A percentile compares a stretch with the other conserved stretches of the same genome.
Evolutionary conservation across 2,329 filamentous ascomycete species (phyloP).

Genomic region (Elsinoe arachidis): DNA sequence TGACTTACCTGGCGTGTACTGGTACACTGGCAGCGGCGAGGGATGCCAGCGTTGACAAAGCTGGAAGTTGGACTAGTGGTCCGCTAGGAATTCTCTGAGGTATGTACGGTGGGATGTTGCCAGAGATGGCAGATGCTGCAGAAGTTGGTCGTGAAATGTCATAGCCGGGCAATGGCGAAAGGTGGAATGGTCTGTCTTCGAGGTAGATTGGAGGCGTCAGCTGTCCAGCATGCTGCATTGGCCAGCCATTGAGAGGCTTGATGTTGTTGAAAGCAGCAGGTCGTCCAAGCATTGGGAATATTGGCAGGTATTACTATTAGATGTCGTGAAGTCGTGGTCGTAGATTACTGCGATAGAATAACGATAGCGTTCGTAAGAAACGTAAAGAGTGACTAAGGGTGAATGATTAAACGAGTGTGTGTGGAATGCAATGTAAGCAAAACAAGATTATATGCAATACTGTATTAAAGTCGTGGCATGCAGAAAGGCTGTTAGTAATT

Average conservation of each 20-base stretch:
- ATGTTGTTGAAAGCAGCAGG: slow-evolving; percentile 48
- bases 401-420: slow-evolving; percentile 12
- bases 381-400: slow-evolving; percentile 14
- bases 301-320: slow-evolving; percentile 13
- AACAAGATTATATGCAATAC: slow-evolving; percentile 5
- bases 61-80: slow-evolving; percentile 42
- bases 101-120: slow-evolving; percentile 34
- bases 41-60: slow-evolving; percentile 51
- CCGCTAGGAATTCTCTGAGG: slow-evolving; percentile 30
- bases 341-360: not conserved
- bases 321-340: slow-evolving; percentile 7
- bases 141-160: slow-evolving; percentile 47
- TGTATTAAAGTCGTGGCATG: slow-evolving; percentile 9
- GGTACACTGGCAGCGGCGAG: slow-evolving; percentile 15
- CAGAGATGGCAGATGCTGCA: slow-evolving; percentile 33
- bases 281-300: slow-evolving; percentile 16
- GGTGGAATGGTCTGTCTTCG: slow-evolving; percentile 40
- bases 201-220: slow-evolving; percentile 40
- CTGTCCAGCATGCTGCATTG: slow-evolving; percentile 38
- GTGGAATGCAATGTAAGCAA: slow-evolving; percentile 12
- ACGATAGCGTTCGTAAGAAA: slow-evolving; percentile 1
- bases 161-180: slow-evolving; percentile 38
- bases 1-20: slow-evolving; percentile 9
- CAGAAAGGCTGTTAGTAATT: slow-evolving; percentile 7
- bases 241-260: slow-evolving; percentile 41